Evolutionary conservation across 768 basidiomycete genomes (phyloP).

Genomic region (Mycena chlorophos): DNA sequence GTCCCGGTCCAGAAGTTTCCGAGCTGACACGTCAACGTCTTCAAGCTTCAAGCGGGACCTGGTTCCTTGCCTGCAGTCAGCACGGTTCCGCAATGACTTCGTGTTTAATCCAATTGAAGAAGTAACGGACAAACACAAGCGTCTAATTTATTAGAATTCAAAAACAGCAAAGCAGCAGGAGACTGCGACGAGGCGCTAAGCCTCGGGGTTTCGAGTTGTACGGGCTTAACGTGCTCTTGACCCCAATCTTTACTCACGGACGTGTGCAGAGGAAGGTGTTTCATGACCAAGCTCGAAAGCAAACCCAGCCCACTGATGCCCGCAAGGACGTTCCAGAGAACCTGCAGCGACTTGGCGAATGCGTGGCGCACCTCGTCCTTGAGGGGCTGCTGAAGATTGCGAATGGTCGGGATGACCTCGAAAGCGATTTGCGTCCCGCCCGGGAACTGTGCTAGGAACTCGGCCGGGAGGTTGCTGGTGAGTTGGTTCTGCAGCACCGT

Average conservation of each 20-base stretch:
- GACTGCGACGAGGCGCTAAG: no score
- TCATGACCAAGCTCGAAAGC: conserved; percentile 31
- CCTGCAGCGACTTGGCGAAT: conserved; percentile 38
- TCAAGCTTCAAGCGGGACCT: no score
- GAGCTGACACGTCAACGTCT: no score
- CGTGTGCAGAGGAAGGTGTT: conserved; percentile 30
- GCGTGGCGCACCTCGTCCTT: conserved; percentile 35
- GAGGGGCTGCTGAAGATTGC: conserved; percentile 33
- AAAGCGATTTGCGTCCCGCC: conserved; percentile 45
- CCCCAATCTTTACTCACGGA: conserved; percentile 30
- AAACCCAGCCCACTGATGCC: conserved; percentile 36
- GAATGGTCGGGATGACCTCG: conserved; percentile 45
- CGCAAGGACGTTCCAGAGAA: conserved; percentile 41
- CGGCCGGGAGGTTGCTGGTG: conserved; percentile 38
- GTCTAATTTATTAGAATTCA: no score
- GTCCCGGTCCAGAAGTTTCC: no score
- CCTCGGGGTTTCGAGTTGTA: no score
- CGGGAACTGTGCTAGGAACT: conserved; percentile 36
- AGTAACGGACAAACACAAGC: no score
- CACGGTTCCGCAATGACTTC: no score
- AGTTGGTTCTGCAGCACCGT: conserved; percentile 55
- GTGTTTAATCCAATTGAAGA: no score
- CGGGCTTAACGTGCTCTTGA: no score
- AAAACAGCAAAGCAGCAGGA: no score
- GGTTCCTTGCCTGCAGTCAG: no score